Evolutionary conservation across 108 stramenopile genomes (phyloP), one percentile per base, ranked within the genome.

Genomic region (Cafeteria roenbergensis): DNA sequence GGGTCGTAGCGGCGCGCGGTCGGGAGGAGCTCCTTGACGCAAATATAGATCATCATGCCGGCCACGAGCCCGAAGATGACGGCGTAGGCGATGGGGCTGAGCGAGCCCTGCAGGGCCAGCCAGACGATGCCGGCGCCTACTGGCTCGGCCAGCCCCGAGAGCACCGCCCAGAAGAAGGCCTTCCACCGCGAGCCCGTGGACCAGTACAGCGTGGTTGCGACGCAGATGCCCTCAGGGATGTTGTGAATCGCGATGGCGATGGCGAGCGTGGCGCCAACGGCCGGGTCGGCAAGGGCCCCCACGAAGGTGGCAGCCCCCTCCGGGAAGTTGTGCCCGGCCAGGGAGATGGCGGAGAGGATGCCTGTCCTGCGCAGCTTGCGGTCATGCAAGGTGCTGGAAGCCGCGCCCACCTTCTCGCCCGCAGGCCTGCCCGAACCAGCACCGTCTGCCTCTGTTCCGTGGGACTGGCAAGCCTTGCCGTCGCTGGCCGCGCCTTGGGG

Each of bases 1-100:
- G 88, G 85, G 71, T 93, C 92, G 71, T 92, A 92, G n/a, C 85
- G 71, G 69, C 89, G 87, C 31, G 94, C 91, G 0, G 92, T 93
- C 21, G 92, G 94, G 8, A 96, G 57, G 29, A 96, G 75, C 75
- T 96, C 92, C 34, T 84, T 79, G 29, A 87, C 57, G 54, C 84
- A 77, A 69, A 96, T 93, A 34, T 66, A 74, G 12, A 89, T 77
- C 88, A 92, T 89, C 88, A 92, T 92, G 34, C 91, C 91, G 0
- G 80, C 79, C 4, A 90, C 88, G 51, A 88, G 21, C 24, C 86
- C 89, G 78, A 92, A 92, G 30, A 92, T 64, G 21, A 85, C 51
- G 25, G 71, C 89, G 71, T 85, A 90, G 22, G 80, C 62, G 1
- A 54, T 37, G 42, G 84, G 74, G 26, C 69, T 65, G 55, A 87